Conservation (phyloP, 202 grass and related monocot species). For the Dendrocalamus latiflorus region DNA sequence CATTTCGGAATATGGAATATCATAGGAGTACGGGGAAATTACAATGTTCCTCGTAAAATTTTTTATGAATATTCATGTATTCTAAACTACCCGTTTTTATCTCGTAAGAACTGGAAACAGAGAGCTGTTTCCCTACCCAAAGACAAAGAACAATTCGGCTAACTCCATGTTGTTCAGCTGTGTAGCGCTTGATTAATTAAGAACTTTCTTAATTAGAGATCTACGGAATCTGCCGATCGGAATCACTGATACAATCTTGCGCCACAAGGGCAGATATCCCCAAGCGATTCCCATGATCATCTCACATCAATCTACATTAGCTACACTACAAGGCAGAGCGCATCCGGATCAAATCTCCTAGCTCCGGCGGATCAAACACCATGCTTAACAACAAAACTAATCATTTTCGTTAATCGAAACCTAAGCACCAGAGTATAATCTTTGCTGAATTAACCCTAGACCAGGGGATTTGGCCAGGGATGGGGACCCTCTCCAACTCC, state of each 20-base stretch:
- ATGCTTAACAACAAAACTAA: background rate
- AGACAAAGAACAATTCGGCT: too few relatives aligned
- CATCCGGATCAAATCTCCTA: slow-evolving; percentile 25
- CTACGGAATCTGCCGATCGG: background rate
- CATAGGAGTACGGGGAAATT: too few relatives aligned
- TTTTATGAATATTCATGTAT: too few relatives aligned
- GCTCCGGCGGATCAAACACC: background rate
- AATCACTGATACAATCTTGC: background rate
- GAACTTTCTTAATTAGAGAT: background rate
- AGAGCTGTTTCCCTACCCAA: too few relatives aligned
- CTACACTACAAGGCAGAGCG: slow-evolving; percentile 3
- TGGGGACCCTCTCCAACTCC: slow-evolving; percentile 2
- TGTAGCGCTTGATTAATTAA: background rate
- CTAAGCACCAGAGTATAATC: background rate
- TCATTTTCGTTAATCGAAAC: background rate
- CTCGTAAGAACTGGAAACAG: too few relatives aligned
- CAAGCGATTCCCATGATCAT: background rate
- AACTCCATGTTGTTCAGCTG: background rate
- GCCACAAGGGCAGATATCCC: background rate
- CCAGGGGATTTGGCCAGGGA: background rate
- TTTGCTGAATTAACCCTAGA: background rate
- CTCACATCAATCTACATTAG: background rate
- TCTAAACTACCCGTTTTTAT: too few relatives aligned
- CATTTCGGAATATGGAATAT: too few relatives aligned
- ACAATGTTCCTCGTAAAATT: too few relatives aligned